phyloP scores from a whole-genome alignment of 2,329 filamentous ascomycete genomes.

The Beauveria australis region DNA sequence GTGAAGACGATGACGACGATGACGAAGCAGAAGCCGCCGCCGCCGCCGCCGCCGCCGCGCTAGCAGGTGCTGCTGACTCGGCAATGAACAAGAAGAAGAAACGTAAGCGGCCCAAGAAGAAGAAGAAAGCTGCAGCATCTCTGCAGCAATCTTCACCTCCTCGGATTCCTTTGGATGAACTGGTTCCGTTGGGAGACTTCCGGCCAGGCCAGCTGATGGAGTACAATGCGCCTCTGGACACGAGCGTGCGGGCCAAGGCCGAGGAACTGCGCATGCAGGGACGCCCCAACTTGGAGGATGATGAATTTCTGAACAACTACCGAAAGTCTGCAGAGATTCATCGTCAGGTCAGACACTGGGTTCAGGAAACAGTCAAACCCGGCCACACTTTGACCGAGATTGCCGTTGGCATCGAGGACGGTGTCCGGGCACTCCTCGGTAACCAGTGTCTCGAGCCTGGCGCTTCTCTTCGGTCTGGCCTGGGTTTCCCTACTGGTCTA shows the following conservation, averaged over 20 bases:
- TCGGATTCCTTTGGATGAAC: slow-evolving; percentile 22
- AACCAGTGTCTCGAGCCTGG: slow-evolving; percentile 68
- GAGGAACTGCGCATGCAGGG: slow-evolving; percentile 19
- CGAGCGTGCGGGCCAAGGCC: slow-evolving; percentile 18
- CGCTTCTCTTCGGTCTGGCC: slow-evolving; percentile 63
- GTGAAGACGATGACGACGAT: slow-evolving; percentile 16
- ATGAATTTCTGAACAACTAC: slow-evolving; percentile 65
- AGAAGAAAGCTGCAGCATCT: slow-evolving; percentile 8
- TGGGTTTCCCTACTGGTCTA: slow-evolving; percentile 77
- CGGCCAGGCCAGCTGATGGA: slow-evolving; percentile 21
- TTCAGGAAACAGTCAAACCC: slow-evolving; percentile 68
- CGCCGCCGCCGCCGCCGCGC: slow-evolving; percentile 13
- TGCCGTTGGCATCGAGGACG: slow-evolving; percentile 72
- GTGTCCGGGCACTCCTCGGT: slow-evolving; percentile 64
- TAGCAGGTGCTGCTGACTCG: slow-evolving; percentile 9
- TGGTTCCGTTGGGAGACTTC: slow-evolving; percentile 23
- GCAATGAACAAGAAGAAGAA: slow-evolving; percentile 18
- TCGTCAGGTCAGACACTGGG: slow-evolving; percentile 73
- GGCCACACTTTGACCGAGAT: slow-evolving; percentile 70
- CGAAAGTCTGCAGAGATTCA: slow-evolving; percentile 73
- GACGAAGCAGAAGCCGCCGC: slow-evolving; percentile 14
- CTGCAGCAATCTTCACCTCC: slow-evolving; percentile 25
- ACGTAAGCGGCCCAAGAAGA: slow-evolving; percentile 18
- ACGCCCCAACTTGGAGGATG: slow-evolving; percentile 21
- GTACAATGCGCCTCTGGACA: slow-evolving; percentile 16